Evolutionary conservation across 768 basidiomycete species (phyloP).

Genomic region (Boletus coccyginus): DNA sequence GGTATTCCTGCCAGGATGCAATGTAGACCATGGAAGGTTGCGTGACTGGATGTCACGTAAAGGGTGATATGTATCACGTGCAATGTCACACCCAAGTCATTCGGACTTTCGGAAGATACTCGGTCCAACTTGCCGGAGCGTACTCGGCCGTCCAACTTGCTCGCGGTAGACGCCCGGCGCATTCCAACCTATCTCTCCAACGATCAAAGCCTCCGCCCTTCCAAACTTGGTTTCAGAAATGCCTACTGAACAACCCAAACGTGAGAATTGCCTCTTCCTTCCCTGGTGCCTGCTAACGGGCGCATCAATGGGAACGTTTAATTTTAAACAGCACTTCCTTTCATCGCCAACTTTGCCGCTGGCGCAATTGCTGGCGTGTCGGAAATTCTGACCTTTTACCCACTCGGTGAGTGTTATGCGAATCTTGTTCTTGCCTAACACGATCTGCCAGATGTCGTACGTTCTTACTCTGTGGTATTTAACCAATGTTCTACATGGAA

Average conservation of each 20-base stretch:
- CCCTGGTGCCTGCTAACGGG: background rate
- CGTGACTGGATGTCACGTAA: constrained; percentile 18
- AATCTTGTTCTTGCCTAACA: background rate
- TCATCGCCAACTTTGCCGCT: constrained; percentile 86
- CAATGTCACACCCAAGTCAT: background rate
- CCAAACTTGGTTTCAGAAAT: constrained; percentile 7
- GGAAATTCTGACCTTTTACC: constrained; percentile 82
- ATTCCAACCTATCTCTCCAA: background rate
- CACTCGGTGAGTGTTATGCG: constrained; percentile 62
- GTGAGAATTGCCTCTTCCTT: constrained; percentile 13
- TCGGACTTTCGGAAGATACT: background rate
- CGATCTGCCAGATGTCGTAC: constrained; percentile 74
- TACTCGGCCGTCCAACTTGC: background rate
- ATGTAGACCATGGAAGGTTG: constrained; percentile 69
- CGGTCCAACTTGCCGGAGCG: background rate
- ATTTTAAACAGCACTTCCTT: constrained; percentile 63
- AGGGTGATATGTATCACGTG: constrained; percentile 11
- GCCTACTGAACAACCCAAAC: constrained; percentile 33
- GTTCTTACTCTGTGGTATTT: constrained; percentile 29
- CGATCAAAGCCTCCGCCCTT: background rate
- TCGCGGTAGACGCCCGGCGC: background rate
- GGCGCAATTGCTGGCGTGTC: constrained; percentile 95
- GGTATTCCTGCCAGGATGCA: constrained; percentile 85
- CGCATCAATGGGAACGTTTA: constrained; percentile 2
- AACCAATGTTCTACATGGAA: background rate